Evolutionary conservation across 768 basidiomycete species (phyloP).

Genomic region (Termitomyces sp.): DNA sequence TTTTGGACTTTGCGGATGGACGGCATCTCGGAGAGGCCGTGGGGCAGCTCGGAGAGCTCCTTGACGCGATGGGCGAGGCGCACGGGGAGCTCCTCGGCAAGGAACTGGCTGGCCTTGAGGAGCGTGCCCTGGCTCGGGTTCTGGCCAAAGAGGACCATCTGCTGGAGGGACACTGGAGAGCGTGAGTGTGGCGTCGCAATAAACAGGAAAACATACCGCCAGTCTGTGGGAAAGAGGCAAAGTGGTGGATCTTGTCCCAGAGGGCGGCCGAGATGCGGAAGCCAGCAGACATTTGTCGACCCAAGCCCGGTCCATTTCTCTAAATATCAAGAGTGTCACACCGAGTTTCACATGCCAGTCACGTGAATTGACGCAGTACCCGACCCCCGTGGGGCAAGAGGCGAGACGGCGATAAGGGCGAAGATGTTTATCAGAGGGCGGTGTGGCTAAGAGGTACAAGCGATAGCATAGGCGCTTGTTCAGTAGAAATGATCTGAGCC

Average conservation of each 20-base stretch:
- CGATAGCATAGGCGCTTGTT: no score
- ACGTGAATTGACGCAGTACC: neutral
- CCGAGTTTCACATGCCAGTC: neutral
- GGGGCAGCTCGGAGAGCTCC: constrained; percentile 91
- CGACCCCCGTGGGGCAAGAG: no score
- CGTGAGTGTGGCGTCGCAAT: neutral
- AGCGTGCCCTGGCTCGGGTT: constrained; percentile 93
- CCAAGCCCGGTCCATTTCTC: neutral
- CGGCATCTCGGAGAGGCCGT: constrained; percentile 86
- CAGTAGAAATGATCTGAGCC: no score
- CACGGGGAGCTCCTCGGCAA: constrained; percentile 89
- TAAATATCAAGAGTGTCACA: neutral
- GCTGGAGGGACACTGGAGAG: constrained; percentile 78
- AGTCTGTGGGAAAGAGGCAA: constrained; percentile 81
- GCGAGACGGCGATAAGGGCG: no score
- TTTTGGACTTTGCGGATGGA: constrained; percentile 93
- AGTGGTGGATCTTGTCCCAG: constrained; percentile 82
- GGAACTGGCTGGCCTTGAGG: constrained; percentile 86
- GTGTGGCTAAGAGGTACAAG: no score
- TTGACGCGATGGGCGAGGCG: constrained; percentile 93
- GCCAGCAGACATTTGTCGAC: constrained; percentile 37
- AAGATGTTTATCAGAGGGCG: no score
- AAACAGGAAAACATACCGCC: constrained; percentile 41
- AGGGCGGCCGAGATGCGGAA: constrained; percentile 64
- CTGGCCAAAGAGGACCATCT: constrained; percentile 98